These are phyloP conservation scores for Microdochium nivale DNA, from an alignment of 2,329 filamentous ascomycete genomes.

Conservation along the genomic window DNA sequence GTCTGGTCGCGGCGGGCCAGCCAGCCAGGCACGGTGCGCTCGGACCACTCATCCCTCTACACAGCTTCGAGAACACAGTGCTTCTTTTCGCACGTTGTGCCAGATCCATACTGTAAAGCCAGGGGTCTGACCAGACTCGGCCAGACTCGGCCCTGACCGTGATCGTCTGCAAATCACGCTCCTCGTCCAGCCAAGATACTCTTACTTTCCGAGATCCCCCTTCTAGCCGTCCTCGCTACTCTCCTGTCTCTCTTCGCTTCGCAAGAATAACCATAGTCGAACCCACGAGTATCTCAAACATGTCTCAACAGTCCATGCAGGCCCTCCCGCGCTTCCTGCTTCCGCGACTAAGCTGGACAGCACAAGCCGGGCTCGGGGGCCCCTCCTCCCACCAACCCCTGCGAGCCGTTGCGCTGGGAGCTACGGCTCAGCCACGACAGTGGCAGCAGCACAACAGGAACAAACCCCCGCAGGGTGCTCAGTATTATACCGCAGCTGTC, in stretches of 20 bases:
- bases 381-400: not conserved
- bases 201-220: not conserved
- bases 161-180: not conserved
- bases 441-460: constrained; percentile 1
- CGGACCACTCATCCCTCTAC: not conserved
- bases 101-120: not conserved
- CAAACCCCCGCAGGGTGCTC: constrained; percentile 12
- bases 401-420: constrained; percentile 10
- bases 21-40: not conserved
- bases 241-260: not conserved
- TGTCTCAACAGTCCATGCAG: constrained; percentile 21
- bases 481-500: not conserved
- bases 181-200: not conserved
- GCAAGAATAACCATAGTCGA: not conserved
- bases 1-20: constrained; percentile 1
- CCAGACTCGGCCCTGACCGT: not conserved
- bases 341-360: constrained; percentile 45
- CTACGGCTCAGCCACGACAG: constrained; percentile 15
- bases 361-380: constrained; percentile 12
- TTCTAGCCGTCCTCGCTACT: not conserved
- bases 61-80: not conserved
- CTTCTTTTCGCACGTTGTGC: not conserved
- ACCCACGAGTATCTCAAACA: too few relatives aligned
- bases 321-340: constrained; percentile 44
- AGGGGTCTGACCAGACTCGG: not conserved